phyloP scores from a whole-genome alignment of 768 basidiomycete species.

The Kwoniella heveanensis region DNA sequence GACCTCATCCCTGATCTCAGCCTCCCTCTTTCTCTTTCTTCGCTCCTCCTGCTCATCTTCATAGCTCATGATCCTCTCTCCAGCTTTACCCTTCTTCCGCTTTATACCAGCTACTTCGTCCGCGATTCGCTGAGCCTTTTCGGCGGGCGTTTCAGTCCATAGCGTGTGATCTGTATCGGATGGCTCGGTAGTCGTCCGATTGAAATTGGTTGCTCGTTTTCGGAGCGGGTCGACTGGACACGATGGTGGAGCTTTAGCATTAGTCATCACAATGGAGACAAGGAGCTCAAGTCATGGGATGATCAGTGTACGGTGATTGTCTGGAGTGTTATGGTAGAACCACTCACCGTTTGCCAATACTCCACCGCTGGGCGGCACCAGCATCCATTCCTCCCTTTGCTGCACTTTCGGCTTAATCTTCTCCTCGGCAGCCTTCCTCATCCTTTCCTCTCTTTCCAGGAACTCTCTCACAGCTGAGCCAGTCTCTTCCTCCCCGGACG shows the following conservation, averaged over 20 bases:
- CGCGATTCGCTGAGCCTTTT: conserved; percentile 83
- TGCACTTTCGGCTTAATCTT: conserved; percentile 57
- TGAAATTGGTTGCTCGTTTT: conserved; percentile 45
- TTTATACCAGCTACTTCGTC: conserved; percentile 89
- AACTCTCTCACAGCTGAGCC: conserved; percentile 74
- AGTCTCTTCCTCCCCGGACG: conserved; percentile 55
- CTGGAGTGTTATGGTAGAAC: neutral
- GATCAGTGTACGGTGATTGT: too few species aligned
- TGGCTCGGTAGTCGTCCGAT: conserved; percentile 28
- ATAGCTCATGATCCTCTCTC: conserved; percentile 25
- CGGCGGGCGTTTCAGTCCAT: conserved; percentile 97
- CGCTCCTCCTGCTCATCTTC: conserved; percentile 16
- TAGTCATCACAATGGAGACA: too few species aligned
- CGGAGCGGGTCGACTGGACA: conserved; percentile 75
- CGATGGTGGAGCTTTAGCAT: neutral
- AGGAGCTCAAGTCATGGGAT: too few species aligned
- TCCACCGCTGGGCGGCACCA: conserved; percentile 82
- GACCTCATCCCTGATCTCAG: conserved; percentile 70
- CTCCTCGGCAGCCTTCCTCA: conserved; percentile 68
- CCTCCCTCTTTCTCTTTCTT: conserved; percentile 67
- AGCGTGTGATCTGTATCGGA: conserved; percentile 64
- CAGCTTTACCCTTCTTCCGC: conserved; percentile 68
- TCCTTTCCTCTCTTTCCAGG: conserved; percentile 77
- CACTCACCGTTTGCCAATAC: conserved; percentile 72
- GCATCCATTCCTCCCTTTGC: conserved; percentile 95